phyloP scores from a whole-genome alignment of 148 eudicot species.

The Chenopodium suecicum region DNA sequence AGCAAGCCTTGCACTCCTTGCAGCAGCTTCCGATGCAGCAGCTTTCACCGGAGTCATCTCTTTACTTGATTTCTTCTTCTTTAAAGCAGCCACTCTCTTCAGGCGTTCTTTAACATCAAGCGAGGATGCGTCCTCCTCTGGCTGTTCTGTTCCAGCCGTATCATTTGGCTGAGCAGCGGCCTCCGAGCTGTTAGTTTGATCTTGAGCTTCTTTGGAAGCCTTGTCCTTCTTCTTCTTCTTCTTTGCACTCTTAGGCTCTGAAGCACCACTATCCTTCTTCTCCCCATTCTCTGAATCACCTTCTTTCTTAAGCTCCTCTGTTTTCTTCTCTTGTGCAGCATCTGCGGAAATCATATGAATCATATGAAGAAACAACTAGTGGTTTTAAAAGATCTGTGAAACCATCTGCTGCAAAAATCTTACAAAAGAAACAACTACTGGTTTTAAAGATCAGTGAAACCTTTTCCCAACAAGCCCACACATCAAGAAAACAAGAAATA shows the following conservation, averaged over 20 bases:
- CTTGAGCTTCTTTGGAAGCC: constrained; percentile 60
- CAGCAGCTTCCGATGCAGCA: constrained; percentile 90
- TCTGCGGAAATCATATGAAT: constrained; percentile 27
- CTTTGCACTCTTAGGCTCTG: constrained; percentile 74
- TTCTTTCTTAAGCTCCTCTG: constrained; percentile 47
- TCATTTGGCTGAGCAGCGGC: constrained; percentile 32
- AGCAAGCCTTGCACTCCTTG: constrained; percentile 85
- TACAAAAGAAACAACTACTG: too few relatives aligned
- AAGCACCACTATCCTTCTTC: constrained; percentile 56
- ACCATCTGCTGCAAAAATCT: background rate
- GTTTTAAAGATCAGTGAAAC: background rate
- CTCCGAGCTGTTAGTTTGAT: constrained; percentile 48
- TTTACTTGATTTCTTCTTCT: constrained; percentile 90
- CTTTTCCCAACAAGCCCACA: background rate
- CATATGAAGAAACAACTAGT: background rate
- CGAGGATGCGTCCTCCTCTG: constrained; percentile 50
- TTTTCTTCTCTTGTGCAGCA: constrained; percentile 51
- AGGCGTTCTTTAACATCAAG: constrained; percentile 81
- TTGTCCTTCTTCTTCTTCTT: constrained; percentile 94
- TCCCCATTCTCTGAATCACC: constrained; percentile 43
- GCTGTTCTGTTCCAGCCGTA: constrained; percentile 38
- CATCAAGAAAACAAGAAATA: background rate
- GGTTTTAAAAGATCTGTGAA: background rate
- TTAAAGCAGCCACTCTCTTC: constrained; percentile 69
- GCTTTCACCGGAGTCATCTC: constrained; percentile 83